Percentiles rank a stretch among this genome's conserved stretches.
These are phyloP conservation scores for Ustilago trichophora DNA, from an alignment of 1,284 basidiomycete species.

Conservation along the genomic window DNA sequence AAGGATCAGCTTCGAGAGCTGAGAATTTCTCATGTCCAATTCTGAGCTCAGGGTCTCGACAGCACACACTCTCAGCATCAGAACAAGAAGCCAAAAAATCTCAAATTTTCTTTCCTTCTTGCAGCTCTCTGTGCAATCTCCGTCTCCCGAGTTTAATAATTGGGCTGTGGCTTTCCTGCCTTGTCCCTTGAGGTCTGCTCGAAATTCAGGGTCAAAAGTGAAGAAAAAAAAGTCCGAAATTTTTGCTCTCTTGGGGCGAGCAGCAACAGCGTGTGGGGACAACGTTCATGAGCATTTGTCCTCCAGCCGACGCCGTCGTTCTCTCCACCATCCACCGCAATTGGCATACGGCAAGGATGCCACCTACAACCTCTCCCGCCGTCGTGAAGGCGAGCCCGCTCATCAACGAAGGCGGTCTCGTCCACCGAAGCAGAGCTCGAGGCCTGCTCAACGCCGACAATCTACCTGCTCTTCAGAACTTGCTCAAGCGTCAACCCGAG, in stretches of 20 bases:
- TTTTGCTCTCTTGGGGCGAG: constrained; percentile 2
- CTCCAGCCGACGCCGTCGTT: not conserved
- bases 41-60: constrained; percentile 2
- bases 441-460: constrained; percentile 68
- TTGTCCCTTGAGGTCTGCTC: too few relatives aligned
- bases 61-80: too few relatives aligned
- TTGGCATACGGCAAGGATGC: constrained; percentile 25
- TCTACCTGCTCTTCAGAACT: constrained; percentile 82
- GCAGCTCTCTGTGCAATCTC: constrained; percentile 2
- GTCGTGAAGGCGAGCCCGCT: constrained; percentile 46
- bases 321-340: constrained; percentile 2
- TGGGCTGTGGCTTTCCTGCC: too few relatives aligned
- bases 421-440: constrained; percentile 59
- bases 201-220: constrained; percentile 12
- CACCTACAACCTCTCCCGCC: constrained; percentile 33
- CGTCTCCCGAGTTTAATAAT: constrained; percentile 17
- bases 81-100: constrained; percentile 10
- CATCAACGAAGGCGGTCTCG: constrained; percentile 57
- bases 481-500: constrained; percentile 88
- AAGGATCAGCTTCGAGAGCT: too few relatives aligned
- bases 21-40: too few relatives aligned
- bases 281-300: too few relatives aligned
- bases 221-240: constrained; percentile 13
- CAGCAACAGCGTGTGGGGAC: constrained; percentile 5
- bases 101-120: constrained; percentile 13